Evolutionary conservation across 106 monocot genomes (phyloP).

Genomic region (Allium cepa): DNA sequence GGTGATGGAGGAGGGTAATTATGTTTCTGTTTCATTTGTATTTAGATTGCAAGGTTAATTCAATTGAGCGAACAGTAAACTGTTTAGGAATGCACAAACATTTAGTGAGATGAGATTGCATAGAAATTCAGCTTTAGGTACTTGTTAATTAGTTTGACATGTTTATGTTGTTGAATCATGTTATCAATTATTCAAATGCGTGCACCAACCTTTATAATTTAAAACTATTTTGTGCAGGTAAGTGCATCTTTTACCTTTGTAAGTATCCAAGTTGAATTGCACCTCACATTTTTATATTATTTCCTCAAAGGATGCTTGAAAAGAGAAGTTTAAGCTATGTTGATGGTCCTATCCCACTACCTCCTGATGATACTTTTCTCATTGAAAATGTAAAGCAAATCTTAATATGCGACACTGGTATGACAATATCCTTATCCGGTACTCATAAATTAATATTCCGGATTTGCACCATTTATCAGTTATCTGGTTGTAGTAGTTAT

Average conservation of each 20-base stretch:
- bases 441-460: background rate
- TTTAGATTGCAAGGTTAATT: too few species aligned
- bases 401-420: constrained; percentile 82
- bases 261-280: background rate
- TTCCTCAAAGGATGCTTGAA: constrained; percentile 70
- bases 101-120: too few species aligned
- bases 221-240: background rate
- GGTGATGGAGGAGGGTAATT: too few species aligned
- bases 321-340: constrained; percentile 83
- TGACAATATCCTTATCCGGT: background rate
- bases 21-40: too few species aligned
- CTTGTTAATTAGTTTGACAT: too few species aligned
- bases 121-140: too few species aligned
- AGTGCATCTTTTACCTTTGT: background rate
- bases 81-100: too few species aligned
- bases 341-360: constrained; percentile 85
- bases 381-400: constrained; percentile 74
- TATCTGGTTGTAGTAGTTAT: background rate
- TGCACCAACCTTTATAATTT: too few species aligned
- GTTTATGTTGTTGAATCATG: too few species aligned
- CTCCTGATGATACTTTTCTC: constrained; percentile 74
- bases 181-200: too few species aligned
- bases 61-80: too few species aligned
- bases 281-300: constrained; percentile 1
- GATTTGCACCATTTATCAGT: background rate